Percentiles rank a stretch among this genome's conserved stretches.
phyloP scores from a whole-genome alignment of 441 rosid genomes.

The Eruca vesicaria region DNA sequence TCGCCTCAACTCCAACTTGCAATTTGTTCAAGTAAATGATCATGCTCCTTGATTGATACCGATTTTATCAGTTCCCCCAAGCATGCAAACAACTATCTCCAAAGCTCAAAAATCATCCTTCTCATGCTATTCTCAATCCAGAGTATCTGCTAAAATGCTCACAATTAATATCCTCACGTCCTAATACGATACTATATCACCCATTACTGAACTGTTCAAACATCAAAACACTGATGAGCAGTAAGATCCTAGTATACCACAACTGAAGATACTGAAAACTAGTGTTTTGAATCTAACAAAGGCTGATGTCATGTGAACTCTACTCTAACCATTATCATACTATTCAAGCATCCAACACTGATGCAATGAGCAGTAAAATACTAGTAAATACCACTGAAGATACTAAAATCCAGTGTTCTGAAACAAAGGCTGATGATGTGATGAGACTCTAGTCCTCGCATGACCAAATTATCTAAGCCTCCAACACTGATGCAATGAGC shows the following conservation, averaged over 20 bases:
- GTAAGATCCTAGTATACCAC: background rate
- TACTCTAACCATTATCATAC: background rate
- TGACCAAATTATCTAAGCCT: background rate
- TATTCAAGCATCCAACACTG: conserved; percentile 7
- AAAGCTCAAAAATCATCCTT: background rate
- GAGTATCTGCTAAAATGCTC: background rate
- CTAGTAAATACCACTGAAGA: background rate
- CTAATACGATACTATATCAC: background rate
- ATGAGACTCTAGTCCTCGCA: background rate
- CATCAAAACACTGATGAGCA: background rate
- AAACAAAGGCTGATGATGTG: background rate
- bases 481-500: background rate
- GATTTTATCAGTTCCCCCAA: background rate
- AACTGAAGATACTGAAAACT: background rate
- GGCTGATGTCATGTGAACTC: background rate
- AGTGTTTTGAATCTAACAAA: conserved; percentile 10
- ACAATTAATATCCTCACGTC: background rate
- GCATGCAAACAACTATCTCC: background rate
- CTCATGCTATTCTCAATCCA: no score
- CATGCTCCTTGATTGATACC: background rate
- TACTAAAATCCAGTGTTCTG: background rate
- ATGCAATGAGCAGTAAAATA: background rate
- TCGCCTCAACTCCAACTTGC: background rate
- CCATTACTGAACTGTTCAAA: background rate
- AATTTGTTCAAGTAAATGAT: background rate